Conservation (phyloP, 139 green algal genomes). For the Chlamydomonas eustigma region DNA sequence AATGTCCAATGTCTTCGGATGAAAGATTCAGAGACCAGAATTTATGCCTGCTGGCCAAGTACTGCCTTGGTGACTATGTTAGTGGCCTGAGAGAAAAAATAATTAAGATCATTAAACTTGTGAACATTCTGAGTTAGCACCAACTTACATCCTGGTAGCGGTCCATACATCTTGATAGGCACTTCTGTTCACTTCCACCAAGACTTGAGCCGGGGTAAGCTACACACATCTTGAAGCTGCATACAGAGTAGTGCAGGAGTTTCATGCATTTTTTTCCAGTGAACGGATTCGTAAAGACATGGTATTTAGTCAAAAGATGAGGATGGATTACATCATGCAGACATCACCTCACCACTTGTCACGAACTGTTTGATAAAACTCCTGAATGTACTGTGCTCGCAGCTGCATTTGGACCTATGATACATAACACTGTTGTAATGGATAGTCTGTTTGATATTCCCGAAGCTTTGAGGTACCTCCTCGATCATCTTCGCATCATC, state of each 20-base stretch:
- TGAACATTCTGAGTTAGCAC: too few relatives aligned
- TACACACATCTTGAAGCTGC: slow-evolving; percentile 86
- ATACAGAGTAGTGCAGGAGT: too few relatives aligned
- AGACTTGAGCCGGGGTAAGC: slow-evolving; percentile 76
- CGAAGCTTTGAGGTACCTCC: too few relatives aligned
- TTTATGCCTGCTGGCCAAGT: slow-evolving; percentile 6
- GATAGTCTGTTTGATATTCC: too few relatives aligned
- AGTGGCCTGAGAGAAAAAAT: slow-evolving; percentile 10
- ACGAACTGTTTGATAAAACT: slow-evolving; percentile 7
- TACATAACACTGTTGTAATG: background rate
- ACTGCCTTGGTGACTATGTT: slow-evolving; percentile 23
- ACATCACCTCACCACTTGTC: slow-evolving; percentile 14
- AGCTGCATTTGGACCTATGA: slow-evolving; percentile 11
- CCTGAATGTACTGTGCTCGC: slow-evolving; percentile 9
- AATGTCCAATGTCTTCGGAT: too few relatives aligned
- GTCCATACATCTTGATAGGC: slow-evolving; percentile 83
- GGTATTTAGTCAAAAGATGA: too few relatives aligned
- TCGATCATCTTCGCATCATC: too few relatives aligned
- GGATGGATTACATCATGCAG: too few relatives aligned
- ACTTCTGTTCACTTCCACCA: slow-evolving; percentile 86
- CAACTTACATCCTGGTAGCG: slow-evolving; percentile 78
- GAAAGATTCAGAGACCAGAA: too few relatives aligned
- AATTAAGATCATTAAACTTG: background rate
- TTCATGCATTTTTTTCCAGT: too few relatives aligned
- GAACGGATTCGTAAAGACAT: too few relatives aligned